Evolutionary conservation across 305 asterid species (phyloP).

Genomic region (Solanum hybrid): DNA sequence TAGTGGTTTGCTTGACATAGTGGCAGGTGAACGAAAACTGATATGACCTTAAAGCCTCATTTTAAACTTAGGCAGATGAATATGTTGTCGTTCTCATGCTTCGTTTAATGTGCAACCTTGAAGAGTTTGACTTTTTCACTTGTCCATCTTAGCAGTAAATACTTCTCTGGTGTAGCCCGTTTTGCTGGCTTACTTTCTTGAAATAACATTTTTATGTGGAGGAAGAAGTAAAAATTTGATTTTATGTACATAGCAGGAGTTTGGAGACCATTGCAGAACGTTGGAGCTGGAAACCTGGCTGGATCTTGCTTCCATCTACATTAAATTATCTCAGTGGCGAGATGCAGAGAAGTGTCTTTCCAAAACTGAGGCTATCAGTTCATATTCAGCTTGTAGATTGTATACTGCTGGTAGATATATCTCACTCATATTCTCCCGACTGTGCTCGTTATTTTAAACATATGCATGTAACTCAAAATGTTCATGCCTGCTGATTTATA

Average conservation of each 20-base stretch:
- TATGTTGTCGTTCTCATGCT: background rate
- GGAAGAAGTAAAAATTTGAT: background rate
- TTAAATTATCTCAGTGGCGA: conserved; percentile 57
- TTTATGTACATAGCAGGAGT: conserved; percentile 32
- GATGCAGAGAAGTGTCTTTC: conserved; percentile 82
- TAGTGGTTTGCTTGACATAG: background rate
- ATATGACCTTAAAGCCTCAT: background rate
- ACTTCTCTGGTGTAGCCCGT: background rate
- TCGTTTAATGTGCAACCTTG: background rate
- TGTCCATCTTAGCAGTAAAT: background rate
- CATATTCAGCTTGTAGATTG: conserved; percentile 60
- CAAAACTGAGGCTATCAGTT: conserved; percentile 46
- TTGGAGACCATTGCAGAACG: conserved; percentile 22
- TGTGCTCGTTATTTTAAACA: background rate
- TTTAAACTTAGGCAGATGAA: background rate
- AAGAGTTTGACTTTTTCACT: background rate
- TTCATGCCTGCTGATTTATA: background rate
- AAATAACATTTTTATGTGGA: background rate
- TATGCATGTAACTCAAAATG: background rate
- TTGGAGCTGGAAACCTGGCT: conserved; percentile 79
- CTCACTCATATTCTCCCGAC: background rate
- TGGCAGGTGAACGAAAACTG: background rate
- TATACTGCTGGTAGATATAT: conserved; percentile 55
- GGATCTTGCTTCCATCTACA: conserved; percentile 73
- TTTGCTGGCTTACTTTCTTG: background rate